Base-by-base conservation (phyloP, 768 basidiomycete genomes). In the Amanita rubescens region DNA sequence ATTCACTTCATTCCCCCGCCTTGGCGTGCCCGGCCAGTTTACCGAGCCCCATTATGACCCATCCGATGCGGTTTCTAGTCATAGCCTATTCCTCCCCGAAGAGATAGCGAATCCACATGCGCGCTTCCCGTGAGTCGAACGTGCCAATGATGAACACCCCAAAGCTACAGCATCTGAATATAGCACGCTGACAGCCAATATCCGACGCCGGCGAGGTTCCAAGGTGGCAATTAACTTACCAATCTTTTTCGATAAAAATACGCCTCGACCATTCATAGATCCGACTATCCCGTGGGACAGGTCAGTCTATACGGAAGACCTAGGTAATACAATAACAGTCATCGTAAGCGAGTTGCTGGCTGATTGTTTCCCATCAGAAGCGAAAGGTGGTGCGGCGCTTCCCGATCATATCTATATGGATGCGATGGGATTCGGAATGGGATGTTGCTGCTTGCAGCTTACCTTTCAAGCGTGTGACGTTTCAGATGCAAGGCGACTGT, bases 381-480 rank as follows among this genome's bases (percentile, higher is more conserved):
- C 94, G 0, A 90, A 85, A 69, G 77, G 84, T 57, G 94, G 94
- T 2, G 92, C 94, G 4, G 94, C 94, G 14, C 76, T 91, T 33
- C 73, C 76, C 30, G 85, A 95, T 65, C 94, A 98, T 67, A 90
- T 99, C 58, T 98, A 98, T 66, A 80, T 98, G 75, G 96, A 99
- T 67, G 94, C 96, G 8, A 98, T 98, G 96, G 95, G 94, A 25
- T 99, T 99, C 67, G 96, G 96, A 44, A 99, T 98, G 96, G 96
- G 96, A 5, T 98, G 95, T 60, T 95, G 92, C 63, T 98, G 96
- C 68, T 75, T 99, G 49, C 96, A 99, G 63, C 77, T 98, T 56
- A 99, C 96, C 12, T 97, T 98, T 72, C 96, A 99, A 69, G 87
- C 94, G 2, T 96, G 92, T 69, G 93, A 92, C 71, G 84, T 99